These are phyloP conservation scores for Leptodermis oblonga DNA, from an alignment of 257 asterid species.

Conservation along the genomic window DNA sequence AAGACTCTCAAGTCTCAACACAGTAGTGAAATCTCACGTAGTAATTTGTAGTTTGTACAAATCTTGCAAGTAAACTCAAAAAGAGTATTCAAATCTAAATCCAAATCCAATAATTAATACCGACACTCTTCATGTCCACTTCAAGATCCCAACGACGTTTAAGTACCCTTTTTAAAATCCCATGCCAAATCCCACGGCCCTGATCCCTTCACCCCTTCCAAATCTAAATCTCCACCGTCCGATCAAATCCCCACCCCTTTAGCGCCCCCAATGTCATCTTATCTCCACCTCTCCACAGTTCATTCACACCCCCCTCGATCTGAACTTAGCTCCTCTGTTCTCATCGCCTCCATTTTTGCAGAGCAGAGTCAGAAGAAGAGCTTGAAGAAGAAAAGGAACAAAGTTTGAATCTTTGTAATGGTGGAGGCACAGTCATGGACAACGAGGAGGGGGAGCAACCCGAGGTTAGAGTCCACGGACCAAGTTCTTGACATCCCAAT, in stretches of 20 bases:
- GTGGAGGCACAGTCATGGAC: slow-evolving; percentile 98
- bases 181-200: slow-evolving; percentile 28
- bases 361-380: neutral
- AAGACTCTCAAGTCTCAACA: no score
- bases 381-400: neutral
- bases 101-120: slow-evolving; percentile 12
- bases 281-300: slow-evolving; percentile 7
- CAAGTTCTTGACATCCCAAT: slow-evolving; percentile 80
- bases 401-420: slow-evolving; percentile 32
- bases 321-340: neutral
- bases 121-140: slow-evolving; percentile 40
- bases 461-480: slow-evolving; percentile 67
- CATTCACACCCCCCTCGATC: slow-evolving; percentile 15
- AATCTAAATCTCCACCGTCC: slow-evolving; percentile 63
- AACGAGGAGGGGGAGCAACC: slow-evolving; percentile 90
- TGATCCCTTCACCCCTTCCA: slow-evolving; percentile 15
- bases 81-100: neutral
- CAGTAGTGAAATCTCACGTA: neutral
- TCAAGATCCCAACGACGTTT: slow-evolving; percentile 16
- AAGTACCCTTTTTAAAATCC: neutral
- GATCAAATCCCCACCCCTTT: slow-evolving; percentile 31
- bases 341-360: neutral
- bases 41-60: neutral
- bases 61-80: neutral
- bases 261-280: slow-evolving; percentile 3